Evolutionary conservation across 495 filamentous ascomycete genomes (phyloP), one percentile per base, ranked within the genome.

Genomic region (Trichoderma reesei): DNA sequence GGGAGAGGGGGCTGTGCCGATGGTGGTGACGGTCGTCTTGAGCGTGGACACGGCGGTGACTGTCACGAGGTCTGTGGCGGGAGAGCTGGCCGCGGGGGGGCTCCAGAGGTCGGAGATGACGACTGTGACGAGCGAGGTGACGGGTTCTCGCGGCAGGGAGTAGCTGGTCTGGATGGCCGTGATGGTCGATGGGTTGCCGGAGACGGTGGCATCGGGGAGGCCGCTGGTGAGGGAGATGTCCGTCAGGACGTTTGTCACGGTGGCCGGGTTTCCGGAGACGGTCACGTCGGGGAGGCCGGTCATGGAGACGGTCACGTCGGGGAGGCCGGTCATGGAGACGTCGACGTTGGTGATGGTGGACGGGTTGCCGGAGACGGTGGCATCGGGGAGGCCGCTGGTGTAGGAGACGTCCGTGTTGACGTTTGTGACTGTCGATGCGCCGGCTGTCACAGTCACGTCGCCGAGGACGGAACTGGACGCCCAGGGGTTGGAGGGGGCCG

Each of bases 131-230:
- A 41, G 20, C 10, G 59, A 39, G 3, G 31, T 33, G 62, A 13
- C n/a, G 26, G 44, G 56, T 11, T 41, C 36, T 20, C 4, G 8
- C 0, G 14, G 14, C 37, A 56, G 34, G 2, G 68, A 62, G 16
- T 56, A 65, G 5, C 71, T 70, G 6, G 71, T 71, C 7, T 68
- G 65, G 41, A 68, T 10, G 20, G 59, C 61, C 3, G 63, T 67
- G 6, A 59, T 41, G 1, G 64, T 69, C 14, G 64, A 56, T 3
- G 38, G 61, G n/a, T 44, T 46, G 31, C 59, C 5, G 13, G 16
- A 60, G 66, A 62, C 7, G 63, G 9, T n/a, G 31, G 18, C n/a
- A 68, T 54, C 8, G 64, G 66, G 37, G 61, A 63, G 41, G 13
- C 61, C 61, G 14, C 36, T 39, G 0, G 59, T 61, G 36, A 39